Conservation (phyloP, 2,329 filamentous ascomycete species). For the Ceratocystis diversiconidia region DNA sequence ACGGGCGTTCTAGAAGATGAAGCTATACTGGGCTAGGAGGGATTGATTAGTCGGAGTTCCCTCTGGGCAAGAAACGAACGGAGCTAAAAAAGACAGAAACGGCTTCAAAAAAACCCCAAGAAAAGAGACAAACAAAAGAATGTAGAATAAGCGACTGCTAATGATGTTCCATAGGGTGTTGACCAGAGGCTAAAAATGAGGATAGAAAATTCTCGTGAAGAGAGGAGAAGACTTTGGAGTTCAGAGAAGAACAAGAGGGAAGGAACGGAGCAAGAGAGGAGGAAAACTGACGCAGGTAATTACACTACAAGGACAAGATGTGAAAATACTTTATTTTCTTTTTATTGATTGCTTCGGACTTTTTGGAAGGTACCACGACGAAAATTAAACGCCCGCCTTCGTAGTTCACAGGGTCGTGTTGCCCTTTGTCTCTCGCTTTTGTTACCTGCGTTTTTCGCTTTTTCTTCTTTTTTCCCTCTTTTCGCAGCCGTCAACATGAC, state of each 20-base stretch:
- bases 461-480: neutral
- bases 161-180: neutral
- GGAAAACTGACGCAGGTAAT: neutral
- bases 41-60: neutral
- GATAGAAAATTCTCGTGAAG: neutral
- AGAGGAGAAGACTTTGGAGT: neutral
- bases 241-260: neutral
- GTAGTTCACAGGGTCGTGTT: neutral
- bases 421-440: neutral
- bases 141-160: neutral
- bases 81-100: slow-evolving; percentile 6
- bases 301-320: neutral
- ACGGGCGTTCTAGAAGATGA: neutral
- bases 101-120: neutral
- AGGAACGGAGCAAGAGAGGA: neutral
- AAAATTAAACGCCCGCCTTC: neutral
- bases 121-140: slow-evolving; percentile 6
- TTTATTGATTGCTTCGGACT: neutral
- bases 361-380: neutral
- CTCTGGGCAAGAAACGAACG: neutral
- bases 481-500: neutral
- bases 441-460: neutral
- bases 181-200: neutral
- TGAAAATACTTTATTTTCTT: neutral
- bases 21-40: neutral